Evolutionary conservation across 495 filamentous ascomycete genomes (phyloP).

Genomic region (Trichoderma gamsii): DNA sequence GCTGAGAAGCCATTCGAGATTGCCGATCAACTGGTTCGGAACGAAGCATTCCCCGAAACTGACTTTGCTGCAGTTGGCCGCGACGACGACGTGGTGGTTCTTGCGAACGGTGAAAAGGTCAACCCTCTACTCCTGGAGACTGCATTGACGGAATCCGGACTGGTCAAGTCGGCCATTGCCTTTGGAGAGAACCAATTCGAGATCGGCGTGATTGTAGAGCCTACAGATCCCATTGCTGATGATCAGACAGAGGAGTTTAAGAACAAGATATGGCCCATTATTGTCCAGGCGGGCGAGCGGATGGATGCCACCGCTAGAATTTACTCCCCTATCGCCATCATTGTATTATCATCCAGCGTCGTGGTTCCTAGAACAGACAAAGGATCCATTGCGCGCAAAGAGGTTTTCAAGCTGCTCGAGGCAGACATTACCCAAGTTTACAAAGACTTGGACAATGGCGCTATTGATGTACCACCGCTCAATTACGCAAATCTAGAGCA

Average conservation of each 20-base stretch:
- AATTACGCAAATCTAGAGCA: slow-evolving; percentile 16
- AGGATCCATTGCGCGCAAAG: slow-evolving; percentile 29
- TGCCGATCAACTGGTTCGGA: slow-evolving; percentile 24
- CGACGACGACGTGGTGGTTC: slow-evolving; percentile 44
- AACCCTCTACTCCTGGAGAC: slow-evolving; percentile 39
- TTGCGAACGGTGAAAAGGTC: slow-evolving; percentile 45
- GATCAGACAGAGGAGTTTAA: slow-evolving; percentile 20
- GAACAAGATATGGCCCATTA: slow-evolving; percentile 25
- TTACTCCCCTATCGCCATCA: slow-evolving; percentile 22
- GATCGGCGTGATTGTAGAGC: slow-evolving; percentile 36
- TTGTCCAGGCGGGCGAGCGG: slow-evolving; percentile 20
- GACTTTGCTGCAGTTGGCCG: slow-evolving; percentile 28
- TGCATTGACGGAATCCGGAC: slow-evolving; percentile 25
- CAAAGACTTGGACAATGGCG: slow-evolving; percentile 18
- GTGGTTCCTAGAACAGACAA: slow-evolving; percentile 31
- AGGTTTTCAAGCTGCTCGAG: slow-evolving; percentile 27
- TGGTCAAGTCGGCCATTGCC: slow-evolving; percentile 29
- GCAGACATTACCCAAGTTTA: slow-evolving; percentile 27
- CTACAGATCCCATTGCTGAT: not conserved
- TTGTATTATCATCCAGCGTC: slow-evolving; percentile 21
- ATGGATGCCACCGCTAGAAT: slow-evolving; percentile 30
- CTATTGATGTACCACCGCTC: not conserved
- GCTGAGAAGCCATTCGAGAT: slow-evolving; percentile 24
- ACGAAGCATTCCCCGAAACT: slow-evolving; percentile 18
- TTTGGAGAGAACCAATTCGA: slow-evolving; percentile 34